These are phyloP conservation scores for Forsythia suspensa DNA, from an alignment of 257 asterid species.

Conservation along the genomic window DNA sequence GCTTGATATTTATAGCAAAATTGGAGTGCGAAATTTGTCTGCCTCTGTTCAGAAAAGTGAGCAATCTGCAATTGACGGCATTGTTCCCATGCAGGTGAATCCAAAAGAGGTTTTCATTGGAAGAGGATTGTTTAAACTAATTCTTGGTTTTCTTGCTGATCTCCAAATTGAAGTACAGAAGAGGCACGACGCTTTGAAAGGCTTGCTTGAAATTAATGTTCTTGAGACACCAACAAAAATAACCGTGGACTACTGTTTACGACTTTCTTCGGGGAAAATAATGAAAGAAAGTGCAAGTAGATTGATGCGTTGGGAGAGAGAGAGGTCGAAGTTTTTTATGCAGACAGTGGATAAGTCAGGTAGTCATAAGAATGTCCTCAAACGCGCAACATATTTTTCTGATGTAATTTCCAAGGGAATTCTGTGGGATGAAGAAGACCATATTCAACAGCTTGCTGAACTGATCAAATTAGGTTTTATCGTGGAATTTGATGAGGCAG, in stretches of 20 bases:
- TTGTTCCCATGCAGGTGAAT: constrained; percentile 18
- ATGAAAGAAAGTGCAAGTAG: constrained; percentile 15
- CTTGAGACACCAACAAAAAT: constrained; percentile 19
- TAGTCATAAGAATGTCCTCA: constrained; percentile 22
- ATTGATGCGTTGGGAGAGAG: constrained; percentile 40
- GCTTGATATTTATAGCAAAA: constrained; percentile 27
- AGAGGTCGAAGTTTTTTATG: constrained; percentile 13
- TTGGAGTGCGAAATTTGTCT: constrained; percentile 33
- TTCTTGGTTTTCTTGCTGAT: constrained; percentile 38
- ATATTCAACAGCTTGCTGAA: constrained; percentile 27
- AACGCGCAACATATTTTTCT: constrained; percentile 32
- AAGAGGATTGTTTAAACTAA: constrained; percentile 19
- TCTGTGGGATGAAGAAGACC: constrained; percentile 28
- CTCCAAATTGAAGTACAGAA: constrained; percentile 23
- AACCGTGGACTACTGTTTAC: constrained; percentile 20
- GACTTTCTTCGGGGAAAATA: constrained; percentile 29
- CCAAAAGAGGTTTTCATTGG: constrained; percentile 17
- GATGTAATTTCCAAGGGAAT: constrained; percentile 33
- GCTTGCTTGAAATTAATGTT: constrained; percentile 22
- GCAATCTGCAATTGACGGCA: constrained; percentile 5
- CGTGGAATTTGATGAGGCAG: constrained; percentile 36
- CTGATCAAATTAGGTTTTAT: constrained; percentile 35
- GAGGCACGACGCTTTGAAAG: constrained; percentile 23
- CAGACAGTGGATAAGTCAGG: constrained; percentile 25
- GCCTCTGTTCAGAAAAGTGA: constrained; percentile 21